Conservation (phyloP, 108 stramenopile species). For the Schizochytrium sp. region DNA sequence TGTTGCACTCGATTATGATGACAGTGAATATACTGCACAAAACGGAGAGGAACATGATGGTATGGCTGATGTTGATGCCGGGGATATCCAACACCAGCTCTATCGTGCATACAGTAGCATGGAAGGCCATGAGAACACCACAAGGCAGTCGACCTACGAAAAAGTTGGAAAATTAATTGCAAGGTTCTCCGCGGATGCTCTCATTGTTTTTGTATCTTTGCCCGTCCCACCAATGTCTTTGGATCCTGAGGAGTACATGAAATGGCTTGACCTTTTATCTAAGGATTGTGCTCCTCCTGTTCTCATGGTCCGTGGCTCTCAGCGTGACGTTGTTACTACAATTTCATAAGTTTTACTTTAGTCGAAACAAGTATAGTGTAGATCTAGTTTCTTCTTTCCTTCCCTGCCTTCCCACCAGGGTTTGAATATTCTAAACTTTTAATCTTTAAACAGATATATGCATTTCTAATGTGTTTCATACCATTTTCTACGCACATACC, state of each 20-base stretch:
- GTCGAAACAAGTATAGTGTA: too few species aligned
- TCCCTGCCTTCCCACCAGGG: too few species aligned
- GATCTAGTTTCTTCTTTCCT: too few species aligned
- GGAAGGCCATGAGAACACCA: neutral
- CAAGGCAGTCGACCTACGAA: neutral
- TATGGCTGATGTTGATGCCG: neutral
- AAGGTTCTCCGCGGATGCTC: slow-evolving; percentile 4
- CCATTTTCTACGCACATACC: too few species aligned
- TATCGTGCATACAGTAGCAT: slow-evolving; percentile 12
- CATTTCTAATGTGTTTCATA: too few species aligned
- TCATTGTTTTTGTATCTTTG: slow-evolving; percentile 27
- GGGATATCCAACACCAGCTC: slow-evolving; percentile 28
- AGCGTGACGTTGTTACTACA: slow-evolving; percentile 55
- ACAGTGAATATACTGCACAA: neutral
- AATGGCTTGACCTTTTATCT: slow-evolving; percentile 55
- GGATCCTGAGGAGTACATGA: slow-evolving; percentile 61
- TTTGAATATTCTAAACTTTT: too few species aligned
- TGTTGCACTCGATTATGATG: slow-evolving; percentile 22
- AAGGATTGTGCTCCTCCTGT: neutral
- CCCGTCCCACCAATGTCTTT: slow-evolving; percentile 54
- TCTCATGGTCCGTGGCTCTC: slow-evolving; percentile 55
- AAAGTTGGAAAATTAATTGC: slow-evolving; percentile 8
- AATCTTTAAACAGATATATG: too few species aligned
- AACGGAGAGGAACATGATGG: neutral
- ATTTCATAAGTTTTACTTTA: neutral